Percentiles rank a stretch among this genome's conserved stretches.
Evolutionary conservation across 371 early-diverging fungal genomes (phyloP).

Genomic region (Zychaea mexicana): DNA sequence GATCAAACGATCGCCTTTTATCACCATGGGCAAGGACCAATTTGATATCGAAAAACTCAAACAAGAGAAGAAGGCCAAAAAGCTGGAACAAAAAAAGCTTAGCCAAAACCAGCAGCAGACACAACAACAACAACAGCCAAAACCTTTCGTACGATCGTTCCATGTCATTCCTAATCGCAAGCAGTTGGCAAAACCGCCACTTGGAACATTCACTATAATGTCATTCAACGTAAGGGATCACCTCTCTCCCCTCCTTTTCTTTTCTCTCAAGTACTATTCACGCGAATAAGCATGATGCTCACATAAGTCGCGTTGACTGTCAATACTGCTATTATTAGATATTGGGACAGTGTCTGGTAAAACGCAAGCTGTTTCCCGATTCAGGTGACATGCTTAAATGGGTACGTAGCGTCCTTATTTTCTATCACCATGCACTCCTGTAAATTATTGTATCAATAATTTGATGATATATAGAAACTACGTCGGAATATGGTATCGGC

Average conservation of each 20-base stretch:
- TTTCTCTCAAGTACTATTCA: background rate
- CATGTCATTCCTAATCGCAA: conserved; percentile 17
- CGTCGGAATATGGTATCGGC: conserved; percentile 43
- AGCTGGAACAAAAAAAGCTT: conserved; percentile 14
- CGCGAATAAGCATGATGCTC: background rate
- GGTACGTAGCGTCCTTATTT: too few relatives aligned
- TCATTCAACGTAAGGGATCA: conserved; percentile 42
- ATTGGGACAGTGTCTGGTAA: conserved; percentile 55
- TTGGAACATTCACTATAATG: conserved; percentile 33
- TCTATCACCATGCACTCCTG: conserved; percentile 55
- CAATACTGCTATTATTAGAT: conserved; percentile 31
- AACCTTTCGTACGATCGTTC: conserved; percentile 26
- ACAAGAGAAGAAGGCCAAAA: conserved; percentile 20
- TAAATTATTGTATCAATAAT: conserved; percentile 58
- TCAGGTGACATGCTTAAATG: conserved; percentile 48
- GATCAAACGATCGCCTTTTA: background rate
- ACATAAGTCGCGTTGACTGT: background rate
- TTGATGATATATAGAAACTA: conserved; percentile 29
- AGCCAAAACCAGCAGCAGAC: background rate
- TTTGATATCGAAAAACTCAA: conserved; percentile 16
- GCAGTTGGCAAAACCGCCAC: background rate
- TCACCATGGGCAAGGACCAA: conserved; percentile 11
- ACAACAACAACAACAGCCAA: conserved; percentile 18
- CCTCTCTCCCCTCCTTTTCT: background rate
- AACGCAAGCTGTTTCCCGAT: conserved; percentile 57